Conservation (phyloP, 805 yeast genomes). For the Komagataella ulmi region DNA sequence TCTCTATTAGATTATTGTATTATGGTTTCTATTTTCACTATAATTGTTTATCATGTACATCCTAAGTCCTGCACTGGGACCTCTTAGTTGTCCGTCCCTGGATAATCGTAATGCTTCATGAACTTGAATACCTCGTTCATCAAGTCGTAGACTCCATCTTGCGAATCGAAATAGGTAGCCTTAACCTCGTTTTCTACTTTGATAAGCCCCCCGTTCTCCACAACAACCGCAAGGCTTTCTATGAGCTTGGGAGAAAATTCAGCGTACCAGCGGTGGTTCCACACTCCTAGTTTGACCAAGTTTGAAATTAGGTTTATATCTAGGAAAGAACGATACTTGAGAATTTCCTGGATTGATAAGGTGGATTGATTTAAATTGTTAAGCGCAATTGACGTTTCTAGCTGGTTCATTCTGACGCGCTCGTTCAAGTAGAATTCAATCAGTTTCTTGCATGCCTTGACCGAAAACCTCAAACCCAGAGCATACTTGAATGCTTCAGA, state of each 20-base stretch:
- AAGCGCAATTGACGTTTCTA: conserved; percentile 5
- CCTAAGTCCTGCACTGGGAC: not conserved
- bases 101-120: conserved; percentile 24
- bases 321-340: conserved; percentile 24
- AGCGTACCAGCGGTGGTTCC: conserved; percentile 97
- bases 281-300: conserved; percentile 72
- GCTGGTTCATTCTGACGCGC: conserved; percentile 19
- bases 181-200: conserved; percentile 63
- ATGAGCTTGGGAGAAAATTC: conserved; percentile 69
- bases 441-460: conserved; percentile 63
- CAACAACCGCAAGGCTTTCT: conserved; percentile 42
- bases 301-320: conserved; percentile 53
- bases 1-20: not conserved
- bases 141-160: conserved; percentile 43
- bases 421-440: conserved; percentile 51
- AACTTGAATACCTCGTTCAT: conserved; percentile 38
- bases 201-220: conserved; percentile 65
- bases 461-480: conserved; percentile 62
- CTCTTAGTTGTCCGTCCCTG: not conserved
- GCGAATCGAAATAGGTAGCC: conserved; percentile 43
- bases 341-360: conserved; percentile 10
- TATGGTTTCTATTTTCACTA: not conserved
- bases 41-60: not conserved
- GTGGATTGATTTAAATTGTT: conserved; percentile 3
- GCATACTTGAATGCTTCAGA: conserved; percentile 72